Base-by-base conservation (phyloP, 2,329 filamentous ascomycete genomes). In the Colletotrichum lini region DNA sequence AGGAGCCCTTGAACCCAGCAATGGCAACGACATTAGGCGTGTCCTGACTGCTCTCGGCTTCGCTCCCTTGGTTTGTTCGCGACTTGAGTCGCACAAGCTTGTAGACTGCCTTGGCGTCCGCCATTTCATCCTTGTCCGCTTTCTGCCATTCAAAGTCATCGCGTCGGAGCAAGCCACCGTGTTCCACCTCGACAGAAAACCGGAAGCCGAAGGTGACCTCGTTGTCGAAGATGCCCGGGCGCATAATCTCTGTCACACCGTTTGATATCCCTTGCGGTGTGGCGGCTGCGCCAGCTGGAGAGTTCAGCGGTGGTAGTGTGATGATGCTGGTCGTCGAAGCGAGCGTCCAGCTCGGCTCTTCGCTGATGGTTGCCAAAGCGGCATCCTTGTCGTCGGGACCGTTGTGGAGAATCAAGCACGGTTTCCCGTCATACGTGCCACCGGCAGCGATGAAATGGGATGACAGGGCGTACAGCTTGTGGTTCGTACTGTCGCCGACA, bases 131-230 rank as follows among this genome's bases (percentile, higher is more conserved):
- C 30, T 45, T 15, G 6, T 7, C 8, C 44, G 44, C 40, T 23
- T 26, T 53, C n/a, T 38, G 53, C 66, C 66, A 65, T 30, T 65
- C 66, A 30, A 65, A 9, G 3, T 52, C 44, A 35, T 69, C 44
- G 12, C 66, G 60, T 4, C n/a, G 42, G 15, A 65, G 9, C 38
- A n/a, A 18, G 44, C 38, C 30, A 35, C n/a, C 50, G 9, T 53
- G 45, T 5, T 42, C 5, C 1, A 59, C 12, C 5, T 69, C 60
- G 13, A 65, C n/a, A 12, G 66, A 64, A 38, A 65, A 65, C 9
- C 53, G 59, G 44, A 44, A 65, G 5, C n/a, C 23, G 9, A 26
- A 13, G 7, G 35, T 21, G 1, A 5, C 15, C 26, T 26, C 21
- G 18, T 49, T 18, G 4, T 21, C n/a, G 7, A 23, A 38, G 13